Evolutionary conservation across 257 asterid species (phyloP).

Genomic region (Prunella vulgaris): DNA sequence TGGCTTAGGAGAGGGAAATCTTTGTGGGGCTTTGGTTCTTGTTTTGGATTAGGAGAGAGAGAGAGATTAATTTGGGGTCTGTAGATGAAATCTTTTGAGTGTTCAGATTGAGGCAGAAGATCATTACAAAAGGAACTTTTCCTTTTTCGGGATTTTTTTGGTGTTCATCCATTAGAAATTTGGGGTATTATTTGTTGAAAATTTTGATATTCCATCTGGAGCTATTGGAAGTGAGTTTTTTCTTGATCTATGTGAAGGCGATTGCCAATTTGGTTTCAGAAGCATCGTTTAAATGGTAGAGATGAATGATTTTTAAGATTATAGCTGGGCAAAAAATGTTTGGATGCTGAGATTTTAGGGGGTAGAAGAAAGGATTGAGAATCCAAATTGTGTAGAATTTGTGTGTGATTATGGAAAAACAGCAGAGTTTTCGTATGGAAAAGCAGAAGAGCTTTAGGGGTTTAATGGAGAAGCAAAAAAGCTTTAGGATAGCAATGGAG

Average conservation of each 20-base stretch:
- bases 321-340: conserved; percentile 22
- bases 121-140: conserved; percentile 21
- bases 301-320: not conserved
- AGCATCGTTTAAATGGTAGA: too few relatives aligned
- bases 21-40: conserved; percentile 22
- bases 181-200: conserved; percentile 5
- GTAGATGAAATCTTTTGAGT: conserved; percentile 10
- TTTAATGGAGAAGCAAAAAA: conserved; percentile 90
- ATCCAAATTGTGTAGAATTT: not conserved
- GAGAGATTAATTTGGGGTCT: conserved; percentile 20
- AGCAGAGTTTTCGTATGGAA: conserved; percentile 75
- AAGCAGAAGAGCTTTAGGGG: conserved; percentile 88
- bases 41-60: not conserved
- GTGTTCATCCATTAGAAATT: conserved; percentile 7
- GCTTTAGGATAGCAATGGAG: conserved; percentile 92
- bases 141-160: conserved; percentile 3
- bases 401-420: conserved; percentile 53
- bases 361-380: not conserved
- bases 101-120: conserved; percentile 17
- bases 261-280: conserved; percentile 1
- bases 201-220: not conserved
- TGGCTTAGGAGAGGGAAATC: conserved; percentile 9
- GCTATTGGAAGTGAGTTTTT: not conserved
- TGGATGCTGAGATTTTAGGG: conserved; percentile 19
- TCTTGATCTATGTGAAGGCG: conserved; percentile 15